Evolutionary conservation across 2,329 filamentous ascomycete genomes (phyloP).

Genomic region (Calonectria ilicicola): DNA sequence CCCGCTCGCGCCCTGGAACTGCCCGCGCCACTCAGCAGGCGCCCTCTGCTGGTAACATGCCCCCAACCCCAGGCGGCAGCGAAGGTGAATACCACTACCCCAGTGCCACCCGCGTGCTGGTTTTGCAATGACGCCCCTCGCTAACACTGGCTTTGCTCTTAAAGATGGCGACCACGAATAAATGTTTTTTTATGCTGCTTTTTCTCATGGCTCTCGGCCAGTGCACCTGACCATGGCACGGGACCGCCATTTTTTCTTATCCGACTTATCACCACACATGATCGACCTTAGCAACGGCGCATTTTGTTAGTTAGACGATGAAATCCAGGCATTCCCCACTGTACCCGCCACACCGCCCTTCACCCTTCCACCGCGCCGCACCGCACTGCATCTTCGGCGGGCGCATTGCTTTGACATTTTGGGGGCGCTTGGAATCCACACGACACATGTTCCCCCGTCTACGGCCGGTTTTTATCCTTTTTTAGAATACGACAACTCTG

Average conservation of each 20-base stretch:
- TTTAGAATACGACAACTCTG: slow-evolving; percentile 19
- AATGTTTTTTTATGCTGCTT: slow-evolving; percentile 19
- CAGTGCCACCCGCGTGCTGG: slow-evolving; percentile 48
- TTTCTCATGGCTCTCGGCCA: slow-evolving; percentile 1
- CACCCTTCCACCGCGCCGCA: slow-evolving; percentile 1
- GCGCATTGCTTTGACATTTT: slow-evolving; percentile 9
- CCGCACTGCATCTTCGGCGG: background rate
- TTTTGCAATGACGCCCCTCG: slow-evolving; percentile 43
- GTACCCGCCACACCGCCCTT: background rate
- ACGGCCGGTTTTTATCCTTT: slow-evolving; percentile 9
- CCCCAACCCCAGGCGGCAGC: slow-evolving; percentile 70
- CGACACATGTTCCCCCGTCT: slow-evolving; percentile 4
- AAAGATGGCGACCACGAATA: slow-evolving; percentile 54
- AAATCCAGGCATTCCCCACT: background rate
- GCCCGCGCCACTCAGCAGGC: slow-evolving; percentile 63
- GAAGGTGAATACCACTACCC: slow-evolving; percentile 71
- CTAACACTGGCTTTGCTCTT: slow-evolving; percentile 43
- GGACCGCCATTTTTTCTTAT: slow-evolving; percentile 9
- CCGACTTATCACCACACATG: slow-evolving; percentile 12
- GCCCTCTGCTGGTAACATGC: slow-evolving; percentile 68
- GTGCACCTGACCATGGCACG: slow-evolving; percentile 12
- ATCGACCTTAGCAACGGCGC: slow-evolving; percentile 6
- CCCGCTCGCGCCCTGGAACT: slow-evolving; percentile 66
- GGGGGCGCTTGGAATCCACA: background rate
- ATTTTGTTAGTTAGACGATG: slow-evolving; percentile 15